Conservation (phyloP, 768 basidiomycete genomes). For the Rossbeevera mucosa region DNA sequence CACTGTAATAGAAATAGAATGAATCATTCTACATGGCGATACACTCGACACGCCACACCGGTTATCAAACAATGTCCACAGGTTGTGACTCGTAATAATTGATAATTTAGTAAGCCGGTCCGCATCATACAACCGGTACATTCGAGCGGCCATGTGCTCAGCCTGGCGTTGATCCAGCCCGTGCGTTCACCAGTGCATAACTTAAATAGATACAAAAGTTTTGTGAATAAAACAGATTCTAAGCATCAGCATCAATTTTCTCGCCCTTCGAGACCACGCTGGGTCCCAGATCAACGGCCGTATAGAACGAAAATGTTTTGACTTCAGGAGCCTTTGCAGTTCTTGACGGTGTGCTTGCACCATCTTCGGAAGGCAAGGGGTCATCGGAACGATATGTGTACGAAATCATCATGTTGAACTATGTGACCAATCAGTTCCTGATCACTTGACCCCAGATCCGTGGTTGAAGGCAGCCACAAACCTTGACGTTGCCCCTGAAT, state of each 20-base stretch:
- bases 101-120: no score
- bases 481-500: slow-evolving; percentile 73
- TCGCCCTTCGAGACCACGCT: slow-evolving; percentile 63
- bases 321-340: slow-evolving; percentile 59
- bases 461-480: slow-evolving; percentile 32
- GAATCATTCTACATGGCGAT: no score
- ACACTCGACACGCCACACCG: no score
- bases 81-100: no score
- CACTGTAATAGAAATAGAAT: not conserved
- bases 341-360: slow-evolving; percentile 42
- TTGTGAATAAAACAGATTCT: not conserved
- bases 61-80: no score
- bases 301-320: slow-evolving; percentile 89
- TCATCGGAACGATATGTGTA: slow-evolving; percentile 95
- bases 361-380: slow-evolving; percentile 59
- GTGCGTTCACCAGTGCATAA: not conserved
- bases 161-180: no score
- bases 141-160: no score
- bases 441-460: not conserved
- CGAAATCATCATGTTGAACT: slow-evolving; percentile 94
- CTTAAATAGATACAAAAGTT: not conserved
- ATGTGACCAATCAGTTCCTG: slow-evolving; percentile 7
- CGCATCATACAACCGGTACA: no score
- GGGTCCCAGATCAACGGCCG: slow-evolving; percentile 72
- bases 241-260: slow-evolving; percentile 21